phyloP scores from a whole-genome alignment of 768 basidiomycete species.

The Boletus barrowsii region DNA sequence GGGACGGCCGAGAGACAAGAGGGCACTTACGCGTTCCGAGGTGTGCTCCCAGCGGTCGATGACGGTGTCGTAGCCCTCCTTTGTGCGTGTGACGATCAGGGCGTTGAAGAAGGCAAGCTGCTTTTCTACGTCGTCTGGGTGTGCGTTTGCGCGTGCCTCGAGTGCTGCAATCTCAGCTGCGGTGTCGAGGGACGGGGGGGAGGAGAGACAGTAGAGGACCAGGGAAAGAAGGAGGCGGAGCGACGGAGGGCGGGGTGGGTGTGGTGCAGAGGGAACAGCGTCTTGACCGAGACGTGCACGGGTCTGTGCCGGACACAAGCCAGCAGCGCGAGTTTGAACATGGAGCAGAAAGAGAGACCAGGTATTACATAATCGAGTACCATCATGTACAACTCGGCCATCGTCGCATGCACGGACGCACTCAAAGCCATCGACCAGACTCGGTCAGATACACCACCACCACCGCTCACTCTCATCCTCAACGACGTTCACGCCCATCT shows the following conservation, averaged over 20 bases:
- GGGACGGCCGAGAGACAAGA: not conserved
- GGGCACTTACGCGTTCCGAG: constrained; percentile 71
- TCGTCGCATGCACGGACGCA: no score
- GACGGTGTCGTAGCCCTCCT: constrained; percentile 67
- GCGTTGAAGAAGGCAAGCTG: constrained; percentile 72
- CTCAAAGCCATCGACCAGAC: not conserved
- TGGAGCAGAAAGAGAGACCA: not conserved
- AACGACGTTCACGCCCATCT: constrained; percentile 58
- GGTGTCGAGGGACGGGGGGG: constrained; percentile 50
- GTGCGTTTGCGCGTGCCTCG: constrained; percentile 74
- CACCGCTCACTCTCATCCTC: constrained; percentile 38
- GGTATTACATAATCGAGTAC: not conserved
- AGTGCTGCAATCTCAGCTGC: constrained; percentile 69
- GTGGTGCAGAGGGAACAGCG: not conserved
- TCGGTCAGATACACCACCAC: not conserved
- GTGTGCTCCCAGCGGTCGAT: constrained; percentile 81
- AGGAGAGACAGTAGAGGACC: constrained; percentile 33
- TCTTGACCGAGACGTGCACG: not conserved
- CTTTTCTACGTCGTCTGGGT: constrained; percentile 64
- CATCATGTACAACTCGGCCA: not conserved
- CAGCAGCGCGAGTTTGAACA: constrained; percentile 3
- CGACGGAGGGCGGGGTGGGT: constrained; percentile 14
- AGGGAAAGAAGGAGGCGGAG: constrained; percentile 30
- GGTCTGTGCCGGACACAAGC: not conserved
- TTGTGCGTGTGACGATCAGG: constrained; percentile 59